Conservation (phyloP, 2,329 filamentous ascomycete genomes). For the Penicillium freii region DNA sequence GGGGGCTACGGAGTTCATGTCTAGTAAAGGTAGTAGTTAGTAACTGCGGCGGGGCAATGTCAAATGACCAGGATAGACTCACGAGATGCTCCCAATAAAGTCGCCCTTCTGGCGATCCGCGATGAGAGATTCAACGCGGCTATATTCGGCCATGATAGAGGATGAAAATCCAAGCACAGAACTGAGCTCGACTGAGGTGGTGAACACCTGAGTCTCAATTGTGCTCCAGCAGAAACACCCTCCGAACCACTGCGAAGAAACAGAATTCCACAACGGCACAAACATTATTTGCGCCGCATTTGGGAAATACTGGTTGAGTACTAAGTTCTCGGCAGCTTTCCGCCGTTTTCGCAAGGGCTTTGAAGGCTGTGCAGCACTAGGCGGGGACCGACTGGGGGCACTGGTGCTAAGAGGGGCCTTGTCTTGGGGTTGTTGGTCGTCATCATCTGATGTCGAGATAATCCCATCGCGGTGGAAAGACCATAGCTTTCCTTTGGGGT, state of each 20-base stretch:
- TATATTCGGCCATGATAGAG: conserved; percentile 45
- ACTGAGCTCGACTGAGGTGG: conserved; percentile 39
- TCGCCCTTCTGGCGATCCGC: conserved; percentile 46
- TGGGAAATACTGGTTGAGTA: conserved; percentile 48
- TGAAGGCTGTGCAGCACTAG: conserved; percentile 12
- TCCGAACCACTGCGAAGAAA: conserved; percentile 47
- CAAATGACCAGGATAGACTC: conserved; percentile 6
- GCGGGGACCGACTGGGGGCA: conserved; percentile 7
- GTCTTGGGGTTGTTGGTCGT: conserved; percentile 33
- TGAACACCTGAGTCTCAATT: conserved; percentile 38
- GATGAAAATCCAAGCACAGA: conserved; percentile 44
- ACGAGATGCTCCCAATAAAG: conserved; percentile 46
- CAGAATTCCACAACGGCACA: conserved; percentile 52
- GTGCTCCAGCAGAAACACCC: conserved; percentile 48
- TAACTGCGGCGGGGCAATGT: background rate
- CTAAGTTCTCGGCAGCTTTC: conserved; percentile 37
- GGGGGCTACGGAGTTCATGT: conserved; percentile 45
- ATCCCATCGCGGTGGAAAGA: conserved; percentile 47
- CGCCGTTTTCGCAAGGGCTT: conserved; percentile 28
- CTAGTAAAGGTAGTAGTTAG: conserved; percentile 7
- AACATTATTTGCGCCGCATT: conserved; percentile 50
- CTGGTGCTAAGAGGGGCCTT: conserved; percentile 12
- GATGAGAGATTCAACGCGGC: conserved; percentile 43
- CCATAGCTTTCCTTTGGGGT: conserved; percentile 50
- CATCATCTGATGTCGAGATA: conserved; percentile 48